Conservation (phyloP, 2,329 filamentous ascomycete species). For the Aureobasidium musti region DNA sequence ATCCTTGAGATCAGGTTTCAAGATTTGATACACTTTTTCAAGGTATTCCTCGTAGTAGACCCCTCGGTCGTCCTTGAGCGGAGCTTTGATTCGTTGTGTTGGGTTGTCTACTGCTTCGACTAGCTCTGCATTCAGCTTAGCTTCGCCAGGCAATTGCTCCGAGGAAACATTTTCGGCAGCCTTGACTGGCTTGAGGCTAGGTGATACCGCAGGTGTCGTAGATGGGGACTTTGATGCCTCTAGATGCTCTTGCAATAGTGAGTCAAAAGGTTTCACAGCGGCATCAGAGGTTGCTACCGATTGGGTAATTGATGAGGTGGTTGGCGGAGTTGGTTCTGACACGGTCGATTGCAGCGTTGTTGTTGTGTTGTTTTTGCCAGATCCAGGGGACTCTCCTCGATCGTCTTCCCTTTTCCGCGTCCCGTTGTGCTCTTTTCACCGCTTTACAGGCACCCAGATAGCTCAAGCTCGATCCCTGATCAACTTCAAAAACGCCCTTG, state of each 20-base stretch:
- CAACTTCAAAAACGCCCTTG: not conserved
- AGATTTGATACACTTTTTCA: not conserved
- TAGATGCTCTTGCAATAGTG: not conserved
- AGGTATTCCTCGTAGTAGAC: not conserved
- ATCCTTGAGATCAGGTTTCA: not conserved
- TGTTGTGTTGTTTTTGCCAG: not conserved
- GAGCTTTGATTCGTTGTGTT: not conserved
- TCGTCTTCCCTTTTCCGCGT: not conserved
- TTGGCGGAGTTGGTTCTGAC: not conserved
- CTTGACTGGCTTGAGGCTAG: not conserved
- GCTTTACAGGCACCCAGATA: not conserved
- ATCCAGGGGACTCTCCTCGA: not conserved
- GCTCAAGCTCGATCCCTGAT: not conserved
- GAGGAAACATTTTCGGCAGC: not conserved
- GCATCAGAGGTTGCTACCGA: not conserved
- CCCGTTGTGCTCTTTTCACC: not conserved
- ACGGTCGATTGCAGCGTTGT: not conserved
- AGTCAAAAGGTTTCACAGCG: not conserved
- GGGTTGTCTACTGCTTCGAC: not conserved
- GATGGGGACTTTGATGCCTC: not conserved
- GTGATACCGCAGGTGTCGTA: not conserved
- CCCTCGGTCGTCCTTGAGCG: not conserved
- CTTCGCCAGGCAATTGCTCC: not conserved
- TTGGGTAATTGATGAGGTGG: too few relatives aligned
- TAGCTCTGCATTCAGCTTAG: not conserved